Percentiles rank a stretch among this genome's conserved stretches.
Conservation (phyloP, 1,284 basidiomycete species). For the Athelia sp. region DNA sequence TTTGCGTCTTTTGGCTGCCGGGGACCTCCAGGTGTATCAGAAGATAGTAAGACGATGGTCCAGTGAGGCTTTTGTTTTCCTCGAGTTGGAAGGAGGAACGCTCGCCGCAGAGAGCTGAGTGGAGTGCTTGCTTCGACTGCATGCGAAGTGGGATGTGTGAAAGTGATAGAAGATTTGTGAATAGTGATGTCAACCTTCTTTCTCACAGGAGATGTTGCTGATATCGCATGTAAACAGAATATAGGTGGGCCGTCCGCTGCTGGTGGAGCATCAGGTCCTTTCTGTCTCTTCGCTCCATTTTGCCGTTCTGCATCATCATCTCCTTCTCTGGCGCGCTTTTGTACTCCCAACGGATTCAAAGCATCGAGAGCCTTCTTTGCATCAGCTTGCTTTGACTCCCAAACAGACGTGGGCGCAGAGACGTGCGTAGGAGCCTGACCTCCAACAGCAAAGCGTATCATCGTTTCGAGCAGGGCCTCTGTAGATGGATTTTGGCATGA, state of each 20-base stretch:
- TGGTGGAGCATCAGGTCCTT: conserved; percentile 9
- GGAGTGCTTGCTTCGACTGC: conserved; percentile 42
- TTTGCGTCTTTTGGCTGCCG: conserved; percentile 25
- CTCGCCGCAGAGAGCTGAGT: conserved; percentile 41
- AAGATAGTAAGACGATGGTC: conserved; percentile 55
- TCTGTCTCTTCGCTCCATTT: conserved; percentile 14
- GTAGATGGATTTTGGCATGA: background rate
- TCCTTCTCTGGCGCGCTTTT: conserved; percentile 18
- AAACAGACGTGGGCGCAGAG: conserved; percentile 10
- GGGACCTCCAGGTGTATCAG: conserved; percentile 39
- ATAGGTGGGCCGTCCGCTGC: conserved; percentile 34
- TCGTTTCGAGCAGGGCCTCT: background rate
- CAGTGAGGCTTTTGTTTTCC: conserved; percentile 63
- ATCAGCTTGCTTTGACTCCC: conserved; percentile 17
- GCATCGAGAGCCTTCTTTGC: conserved; percentile 18
- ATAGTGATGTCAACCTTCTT: conserved; percentile 65
- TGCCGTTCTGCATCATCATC: conserved; percentile 9
- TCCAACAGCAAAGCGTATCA: conserved; percentile 22
- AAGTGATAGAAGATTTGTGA: conserved; percentile 39
- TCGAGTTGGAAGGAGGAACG: conserved; percentile 62
- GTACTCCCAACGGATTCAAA: conserved; percentile 3
- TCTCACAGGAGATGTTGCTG: conserved; percentile 60
- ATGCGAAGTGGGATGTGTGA: conserved; percentile 42
- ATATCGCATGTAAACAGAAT: conserved; percentile 54
- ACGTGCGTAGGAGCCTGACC: conserved; percentile 19